Percentiles rank a stretch among this genome's conserved stretches.
Evolutionary conservation across 495 filamentous ascomycete genomes (phyloP).

Genomic region (Penicillium goetzii): DNA sequence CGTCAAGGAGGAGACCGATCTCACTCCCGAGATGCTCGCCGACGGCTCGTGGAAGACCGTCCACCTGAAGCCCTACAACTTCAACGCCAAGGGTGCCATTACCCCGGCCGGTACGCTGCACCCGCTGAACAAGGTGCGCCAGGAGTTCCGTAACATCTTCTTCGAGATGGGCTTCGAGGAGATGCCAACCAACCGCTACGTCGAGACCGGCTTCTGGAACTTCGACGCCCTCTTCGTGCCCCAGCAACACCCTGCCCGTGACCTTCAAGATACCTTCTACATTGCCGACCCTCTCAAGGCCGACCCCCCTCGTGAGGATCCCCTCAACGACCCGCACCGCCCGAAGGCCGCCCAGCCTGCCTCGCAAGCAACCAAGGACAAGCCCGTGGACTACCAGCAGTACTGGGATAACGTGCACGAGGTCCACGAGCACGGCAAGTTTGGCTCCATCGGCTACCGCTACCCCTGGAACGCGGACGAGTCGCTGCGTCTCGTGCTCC

Average conservation of each 20-base stretch:
- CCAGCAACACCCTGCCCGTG: constrained; percentile 95
- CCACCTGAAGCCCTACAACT: constrained; percentile 96
- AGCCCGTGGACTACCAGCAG: constrained; percentile 69
- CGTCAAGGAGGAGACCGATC: constrained; percentile 90
- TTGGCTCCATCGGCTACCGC: constrained; percentile 91
- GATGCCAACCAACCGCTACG: constrained; percentile 64
- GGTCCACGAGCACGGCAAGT: constrained; percentile 85
- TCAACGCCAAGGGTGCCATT: constrained; percentile 82
- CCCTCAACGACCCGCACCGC: constrained; percentile 45
- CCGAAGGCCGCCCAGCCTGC: constrained; percentile 38
- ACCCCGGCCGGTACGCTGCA: constrained; percentile 85
- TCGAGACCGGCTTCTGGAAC: constrained; percentile 98
- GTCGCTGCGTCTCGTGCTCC: constrained; percentile 83
- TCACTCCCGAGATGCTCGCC: constrained; percentile 90
- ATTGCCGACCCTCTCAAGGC: constrained; percentile 84
- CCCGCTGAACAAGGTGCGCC: constrained; percentile 90
- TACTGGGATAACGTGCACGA: constrained; percentile 86
- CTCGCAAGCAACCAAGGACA: constrained; percentile 40
- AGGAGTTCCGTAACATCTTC: constrained; percentile 95
- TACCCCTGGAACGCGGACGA: constrained; percentile 93
- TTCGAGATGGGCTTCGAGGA: constrained; percentile 72
- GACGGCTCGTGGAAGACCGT: constrained; percentile 70
- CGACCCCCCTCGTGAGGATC: constrained; percentile 76
- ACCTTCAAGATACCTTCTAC: constrained; percentile 97
- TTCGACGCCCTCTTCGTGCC: constrained; percentile 97